Base-by-base conservation (phyloP, 139 green algal genomes). In the Chlorella vulgaris region DNA sequence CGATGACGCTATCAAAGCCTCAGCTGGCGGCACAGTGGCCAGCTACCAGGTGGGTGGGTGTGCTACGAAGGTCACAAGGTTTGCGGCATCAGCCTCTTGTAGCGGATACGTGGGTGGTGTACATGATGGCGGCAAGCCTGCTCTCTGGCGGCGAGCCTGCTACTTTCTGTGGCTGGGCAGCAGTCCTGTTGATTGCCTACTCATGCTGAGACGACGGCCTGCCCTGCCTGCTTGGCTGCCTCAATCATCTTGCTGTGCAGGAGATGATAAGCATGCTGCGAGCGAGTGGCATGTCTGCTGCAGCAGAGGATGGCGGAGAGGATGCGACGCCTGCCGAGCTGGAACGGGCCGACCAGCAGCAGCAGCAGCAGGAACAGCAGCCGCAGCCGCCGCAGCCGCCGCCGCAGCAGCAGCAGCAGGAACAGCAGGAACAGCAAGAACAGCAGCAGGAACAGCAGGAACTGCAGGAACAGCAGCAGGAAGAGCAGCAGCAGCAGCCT, bases 181-280 rank as follows among this genome's bases (percentile, higher is more conserved):
- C 0, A 69, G 61, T 31, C 28, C 19, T 69, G 28, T 24, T 39
- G n/a, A 39, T 18, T 69, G 19, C 10, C n/a, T 33, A 8, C n/a
- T n/a, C n/a, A n/a, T n/a, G n/a, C n/a, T n/a, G n/a, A n/a, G n/a
- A n/a, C n/a, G n/a, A n/a, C n/a, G n/a, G n/a, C n/a, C n/a, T n/a
- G n/a, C n/a, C n/a, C n/a, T n/a, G n/a, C n/a, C n/a, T n/a, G n/a
- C n/a, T n/a, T n/a, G n/a, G n/a, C n/a, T n/a, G n/a, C n/a, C n/a
- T n/a, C n/a, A n/a, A n/a, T n/a, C n/a, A n/a, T 18, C 65, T 71
- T 7, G 0, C 19, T 42, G 7, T 71, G 65, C 70, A 78, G 35
- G 82, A 86, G 3, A 86, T 86, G 82, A 83, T 86, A 31, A 39
- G 21, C 26, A 81, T 86, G 66, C 76, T 86, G 82, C 19, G 71